Evolutionary conservation across 2,329 filamentous ascomycete genomes (phyloP), one percentile per base, ranked within the genome.

Genomic region (Pyrenophora seminiperda): DNA sequence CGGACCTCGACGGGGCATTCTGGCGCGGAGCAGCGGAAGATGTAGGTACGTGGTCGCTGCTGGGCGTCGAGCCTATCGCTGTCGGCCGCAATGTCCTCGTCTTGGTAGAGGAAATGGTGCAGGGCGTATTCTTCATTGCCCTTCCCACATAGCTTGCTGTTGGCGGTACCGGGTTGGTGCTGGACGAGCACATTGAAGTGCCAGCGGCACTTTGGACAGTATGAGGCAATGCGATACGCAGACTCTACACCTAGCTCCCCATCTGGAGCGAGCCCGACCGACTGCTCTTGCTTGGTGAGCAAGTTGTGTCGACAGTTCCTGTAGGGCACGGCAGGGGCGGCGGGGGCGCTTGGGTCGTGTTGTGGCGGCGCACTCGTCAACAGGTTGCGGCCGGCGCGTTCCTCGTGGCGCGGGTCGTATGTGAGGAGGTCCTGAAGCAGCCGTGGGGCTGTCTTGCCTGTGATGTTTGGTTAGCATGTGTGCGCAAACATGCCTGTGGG

Each of bases 121-220:
- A 89, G 68, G 22, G 83, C 82, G 54, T 76, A 79, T 1, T 78
- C 71, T 9, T 63, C 53, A 44, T 75, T 78, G 3, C 81, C 47
- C 29, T 47, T 54, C 5, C 50, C 79, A 58, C 79, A 83, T 5
- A 77, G 72, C 22, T 53, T 48, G 33, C 66, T 64, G 41, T 64
- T 70, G 24, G 70, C 69, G 38, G 65, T 68, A n/a, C 74, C 66
- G 10, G 63, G 61, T 19, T 73, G 74, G 58, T 81, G 83, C 51
- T 81, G 77, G 27, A 86, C 76, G 9, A 74, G 73, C 17, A 89
- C 66, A 57, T 84, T 79, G 34, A 88, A 73, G 70, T 89, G 86
- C 62, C 79, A 78, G 42, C 83, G 81, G 66, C 87, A 90, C 51
- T 75, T 77, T 47, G 77, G 72, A 70, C 87, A 90, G 57, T 84